Evolutionary conservation across 129 eudicot genomes (phyloP).

Genomic region (Helichrysum umbraculigerum): DNA sequence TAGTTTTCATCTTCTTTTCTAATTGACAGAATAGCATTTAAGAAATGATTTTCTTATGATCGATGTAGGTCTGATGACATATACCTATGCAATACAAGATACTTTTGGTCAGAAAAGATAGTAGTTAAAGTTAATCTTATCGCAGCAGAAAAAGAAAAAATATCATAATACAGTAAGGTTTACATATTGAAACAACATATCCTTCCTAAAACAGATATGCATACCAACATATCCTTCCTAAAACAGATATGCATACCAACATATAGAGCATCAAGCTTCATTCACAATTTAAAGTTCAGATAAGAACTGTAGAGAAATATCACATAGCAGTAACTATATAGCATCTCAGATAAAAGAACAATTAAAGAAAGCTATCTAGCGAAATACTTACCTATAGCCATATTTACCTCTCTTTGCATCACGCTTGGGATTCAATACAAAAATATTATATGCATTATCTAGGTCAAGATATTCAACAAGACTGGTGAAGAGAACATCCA

Average conservation of each 20-base stretch:
- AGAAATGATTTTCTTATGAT: not conserved
- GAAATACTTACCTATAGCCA: slow-evolving; percentile 73
- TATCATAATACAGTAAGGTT: not conserved
- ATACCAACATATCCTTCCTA: not conserved
- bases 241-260: not conserved
- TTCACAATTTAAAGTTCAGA: slow-evolving; percentile 6
- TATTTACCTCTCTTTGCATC: slow-evolving; percentile 65
- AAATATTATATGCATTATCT: slow-evolving; percentile 79
- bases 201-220: not conserved
- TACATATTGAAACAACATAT: not conserved
- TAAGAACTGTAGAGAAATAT: slow-evolving; percentile 6
- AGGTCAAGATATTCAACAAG: slow-evolving; percentile 87
- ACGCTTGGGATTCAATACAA: slow-evolving; percentile 79
- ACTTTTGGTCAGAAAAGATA: not conserved
- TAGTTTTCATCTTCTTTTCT: slow-evolving; percentile 6
- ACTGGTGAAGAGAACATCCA: slow-evolving; percentile 73
- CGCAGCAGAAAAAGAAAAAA: not conserved
- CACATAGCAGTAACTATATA: slow-evolving; percentile 18
- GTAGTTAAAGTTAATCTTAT: not conserved
- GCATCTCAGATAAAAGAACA: slow-evolving; percentile 8
- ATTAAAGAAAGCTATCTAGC: slow-evolving; percentile 1
- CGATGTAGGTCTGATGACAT: not conserved
- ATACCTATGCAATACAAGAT: not conserved
- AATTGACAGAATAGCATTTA: not conserved
- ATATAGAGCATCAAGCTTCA: slow-evolving; percentile 4